Evolutionary conservation across 2,329 filamentous ascomycete species (phyloP), one percentile per base, ranked within the genome.

Genomic region (Talaromyces sp.): DNA sequence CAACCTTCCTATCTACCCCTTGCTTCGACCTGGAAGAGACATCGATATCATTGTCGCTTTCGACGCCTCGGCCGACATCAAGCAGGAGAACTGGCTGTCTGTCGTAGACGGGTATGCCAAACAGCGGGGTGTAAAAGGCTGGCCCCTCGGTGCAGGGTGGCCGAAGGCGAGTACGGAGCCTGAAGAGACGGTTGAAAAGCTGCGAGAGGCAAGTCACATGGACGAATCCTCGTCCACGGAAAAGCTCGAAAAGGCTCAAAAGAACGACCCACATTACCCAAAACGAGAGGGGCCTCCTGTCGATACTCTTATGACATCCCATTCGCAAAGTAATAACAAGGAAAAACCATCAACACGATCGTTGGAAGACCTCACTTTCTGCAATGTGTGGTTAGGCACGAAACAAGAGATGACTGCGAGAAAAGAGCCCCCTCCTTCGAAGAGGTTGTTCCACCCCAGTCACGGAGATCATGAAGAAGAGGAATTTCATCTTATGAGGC

Each of bases 81-180:
- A 89, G 72, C 91, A 90, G 5, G 93, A 97, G 70, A 98, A 99
- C 71, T 99, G 95, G 95, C 68, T 99, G 18, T 92, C 91, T 16
- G 92, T 96, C 0, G 91, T 90, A 0, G 95, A 98, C 70, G 94
- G 95, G 1, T 99, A 98, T 71, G 93, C 92, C 2, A 86, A 87
- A 30, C 93, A 97, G 74, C 88, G 94, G 51, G 91, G 90, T 7
- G 88, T 99, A 72, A 94, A 92, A 73, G 94, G 94, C 5, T 99
- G 95, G 95, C 95, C 95, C 0, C 78, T 97, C 6, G 94, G 94
- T 5, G 88, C 92, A n/a, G 95, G 95, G 18, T 99, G 95, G 95
- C 94, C 94, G 1, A 87, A 87, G 61, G 71, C 76, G 6, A 81
- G 78, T 3, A 84, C 87, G 57, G 79, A 85, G 0, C 75, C 86